Percentiles rank a stretch among this genome's conserved stretches.
These are phyloP conservation scores for Kentomonas sorsogonicus DNA, from an alignment of 208 protist species.

Conservation along the genomic window DNA sequence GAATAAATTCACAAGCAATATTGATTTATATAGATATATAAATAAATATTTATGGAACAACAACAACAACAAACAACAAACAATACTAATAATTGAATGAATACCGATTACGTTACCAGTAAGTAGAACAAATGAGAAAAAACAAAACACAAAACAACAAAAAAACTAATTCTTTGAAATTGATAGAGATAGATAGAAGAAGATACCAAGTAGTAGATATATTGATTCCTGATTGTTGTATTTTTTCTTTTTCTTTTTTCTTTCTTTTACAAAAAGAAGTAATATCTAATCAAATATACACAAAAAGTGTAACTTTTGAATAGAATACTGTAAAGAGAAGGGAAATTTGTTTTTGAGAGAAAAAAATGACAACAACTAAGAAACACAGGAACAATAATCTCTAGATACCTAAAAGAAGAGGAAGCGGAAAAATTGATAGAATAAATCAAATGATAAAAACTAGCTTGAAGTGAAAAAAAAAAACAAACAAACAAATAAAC, in stretches of 20 bases:
- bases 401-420: conserved; percentile 1
- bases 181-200: no score
- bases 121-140: no score
- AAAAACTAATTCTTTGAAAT: no score
- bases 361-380: conserved; percentile 3
- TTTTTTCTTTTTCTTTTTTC: conserved; percentile 3
- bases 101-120: no score
- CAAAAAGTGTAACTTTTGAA: conserved; percentile 6
- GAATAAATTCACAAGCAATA: no score
- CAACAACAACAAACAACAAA: no score
- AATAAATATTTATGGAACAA: no score
- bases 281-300: not conserved
- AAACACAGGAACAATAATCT: conserved; percentile 1
- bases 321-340: not conserved
- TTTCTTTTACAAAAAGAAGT: not conserved
- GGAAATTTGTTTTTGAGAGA: no score
- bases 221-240: conserved; percentile 27
- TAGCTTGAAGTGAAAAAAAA: not conserved
- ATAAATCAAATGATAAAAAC: conserved; percentile 2
- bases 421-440: not conserved
- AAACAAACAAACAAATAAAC: conserved; percentile 7
- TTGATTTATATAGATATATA: no score
- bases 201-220: conserved; percentile 38
- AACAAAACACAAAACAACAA: no score
- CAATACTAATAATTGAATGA: no score